Percentiles rank a stretch among this genome's conserved stretches.
Conservation (phyloP, 2,329 filamentous ascomycete species). For the Didymella pinodella region DNA sequence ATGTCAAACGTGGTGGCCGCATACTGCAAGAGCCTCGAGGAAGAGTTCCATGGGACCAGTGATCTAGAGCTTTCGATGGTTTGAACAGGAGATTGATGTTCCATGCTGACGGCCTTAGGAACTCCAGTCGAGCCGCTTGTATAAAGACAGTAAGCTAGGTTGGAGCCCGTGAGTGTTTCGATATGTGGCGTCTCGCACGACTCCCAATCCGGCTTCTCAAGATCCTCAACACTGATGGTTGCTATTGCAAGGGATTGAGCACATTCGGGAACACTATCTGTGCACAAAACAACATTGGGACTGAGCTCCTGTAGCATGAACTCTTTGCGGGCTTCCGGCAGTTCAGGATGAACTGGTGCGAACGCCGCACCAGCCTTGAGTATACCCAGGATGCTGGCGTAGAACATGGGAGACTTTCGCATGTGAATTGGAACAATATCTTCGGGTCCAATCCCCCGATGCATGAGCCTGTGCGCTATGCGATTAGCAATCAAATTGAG, state of each 20-base stretch:
- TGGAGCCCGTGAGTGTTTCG: slow-evolving; percentile 32
- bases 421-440: slow-evolving; percentile 50
- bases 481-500: slow-evolving; percentile 45
- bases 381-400: slow-evolving; percentile 50
- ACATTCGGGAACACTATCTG: background rate
- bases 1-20: slow-evolving; percentile 56
- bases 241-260: slow-evolving; percentile 3
- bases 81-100: slow-evolving; percentile 53
- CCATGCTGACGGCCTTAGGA: slow-evolving; percentile 55
- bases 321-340: slow-evolving; percentile 46
- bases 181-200: slow-evolving; percentile 36
- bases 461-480: slow-evolving; percentile 43
- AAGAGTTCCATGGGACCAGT: slow-evolving; percentile 51
- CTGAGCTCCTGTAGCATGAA: slow-evolving; percentile 48
- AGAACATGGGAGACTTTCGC: slow-evolving; percentile 45
- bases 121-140: slow-evolving; percentile 56
- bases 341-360: slow-evolving; percentile 46
- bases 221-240: slow-evolving; percentile 29
- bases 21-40: slow-evolving; percentile 54
- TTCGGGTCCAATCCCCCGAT: slow-evolving; percentile 33
- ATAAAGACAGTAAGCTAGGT: slow-evolving; percentile 55
- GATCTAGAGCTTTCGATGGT: slow-evolving; percentile 51
- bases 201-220: slow-evolving; percentile 15
- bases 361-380: slow-evolving; percentile 53
- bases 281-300: slow-evolving; percentile 41